Conservation (phyloP, 2,329 filamentous ascomycete genomes). For the Sclerotinia nivalis region DNA sequence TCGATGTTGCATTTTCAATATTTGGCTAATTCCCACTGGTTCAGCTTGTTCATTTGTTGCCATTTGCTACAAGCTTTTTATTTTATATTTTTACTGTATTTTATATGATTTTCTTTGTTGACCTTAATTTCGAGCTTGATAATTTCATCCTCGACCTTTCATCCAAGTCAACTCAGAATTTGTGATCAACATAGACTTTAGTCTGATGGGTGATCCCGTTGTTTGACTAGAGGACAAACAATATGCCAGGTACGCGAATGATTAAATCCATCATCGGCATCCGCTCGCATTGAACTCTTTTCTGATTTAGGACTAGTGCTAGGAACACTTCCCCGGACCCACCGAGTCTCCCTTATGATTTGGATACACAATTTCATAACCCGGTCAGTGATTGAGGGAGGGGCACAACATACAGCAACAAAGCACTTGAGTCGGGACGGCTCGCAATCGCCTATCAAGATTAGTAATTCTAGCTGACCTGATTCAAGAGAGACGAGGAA, state of each 20-base stretch:
- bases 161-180: background rate
- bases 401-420: conserved; percentile 5
- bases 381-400: conserved; percentile 17
- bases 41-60: background rate
- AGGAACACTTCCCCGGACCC: conserved; percentile 25
- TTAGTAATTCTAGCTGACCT: background rate
- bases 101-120: background rate
- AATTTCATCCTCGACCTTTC: background rate
- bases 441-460: conserved; percentile 5
- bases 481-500: background rate
- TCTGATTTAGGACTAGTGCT: conserved; percentile 15
- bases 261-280: conserved; percentile 2
- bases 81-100: background rate
- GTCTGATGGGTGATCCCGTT: conserved; percentile 7
- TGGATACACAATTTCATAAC: conserved; percentile 20
- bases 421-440: conserved; percentile 2
- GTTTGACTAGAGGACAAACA: conserved; percentile 17
- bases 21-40: conserved; percentile 19
- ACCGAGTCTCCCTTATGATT: conserved; percentile 2
- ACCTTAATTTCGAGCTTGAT: background rate
- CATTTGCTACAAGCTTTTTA: background rate
- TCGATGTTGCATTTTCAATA: conserved; percentile 15
- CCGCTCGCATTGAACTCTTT: conserved; percentile 6
- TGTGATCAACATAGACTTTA: conserved; percentile 5
- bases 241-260: conserved; percentile 23